Conservation (phyloP, 352 stramenopile genomes). For the Pythium folliculosum region DNA sequence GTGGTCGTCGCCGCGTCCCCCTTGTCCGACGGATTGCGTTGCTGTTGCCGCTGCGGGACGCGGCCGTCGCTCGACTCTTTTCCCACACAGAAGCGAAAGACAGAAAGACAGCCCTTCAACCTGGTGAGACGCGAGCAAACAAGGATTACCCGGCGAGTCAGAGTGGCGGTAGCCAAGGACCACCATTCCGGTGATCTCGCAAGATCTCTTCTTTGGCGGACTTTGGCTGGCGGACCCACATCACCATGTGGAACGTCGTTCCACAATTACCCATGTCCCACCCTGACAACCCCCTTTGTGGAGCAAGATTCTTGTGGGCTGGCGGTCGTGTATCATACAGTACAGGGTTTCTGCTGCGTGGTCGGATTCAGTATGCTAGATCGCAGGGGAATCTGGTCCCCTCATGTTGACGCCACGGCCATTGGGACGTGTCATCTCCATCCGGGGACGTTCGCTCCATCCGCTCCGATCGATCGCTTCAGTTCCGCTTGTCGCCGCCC, state of each 20-base stretch:
- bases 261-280: conserved; percentile 3
- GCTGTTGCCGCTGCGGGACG: no score
- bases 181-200: conserved; percentile 20
- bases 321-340: not conserved
- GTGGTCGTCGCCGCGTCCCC: no score
- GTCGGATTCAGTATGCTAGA: not conserved
- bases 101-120: not conserved
- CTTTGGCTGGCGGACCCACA: not conserved
- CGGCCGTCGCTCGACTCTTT: not conserved
- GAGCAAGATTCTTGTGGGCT: conserved; percentile 23
- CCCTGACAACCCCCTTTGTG: not conserved
- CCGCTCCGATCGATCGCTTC: not conserved
- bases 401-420: conserved; percentile 23
- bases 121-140: not conserved
- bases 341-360: conserved; percentile 13
- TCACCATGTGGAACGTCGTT: not conserved
- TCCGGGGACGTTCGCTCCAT: not conserved
- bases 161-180: not conserved
- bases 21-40: no score
- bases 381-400: conserved; percentile 5
- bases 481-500: no score
- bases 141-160: not conserved
- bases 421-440: conserved; percentile 7
- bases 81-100: not conserved
- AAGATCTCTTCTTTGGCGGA: no score